Conservation (phyloP, 1,284 basidiomycete genomes). For the Trichosporon faecale region DNA sequence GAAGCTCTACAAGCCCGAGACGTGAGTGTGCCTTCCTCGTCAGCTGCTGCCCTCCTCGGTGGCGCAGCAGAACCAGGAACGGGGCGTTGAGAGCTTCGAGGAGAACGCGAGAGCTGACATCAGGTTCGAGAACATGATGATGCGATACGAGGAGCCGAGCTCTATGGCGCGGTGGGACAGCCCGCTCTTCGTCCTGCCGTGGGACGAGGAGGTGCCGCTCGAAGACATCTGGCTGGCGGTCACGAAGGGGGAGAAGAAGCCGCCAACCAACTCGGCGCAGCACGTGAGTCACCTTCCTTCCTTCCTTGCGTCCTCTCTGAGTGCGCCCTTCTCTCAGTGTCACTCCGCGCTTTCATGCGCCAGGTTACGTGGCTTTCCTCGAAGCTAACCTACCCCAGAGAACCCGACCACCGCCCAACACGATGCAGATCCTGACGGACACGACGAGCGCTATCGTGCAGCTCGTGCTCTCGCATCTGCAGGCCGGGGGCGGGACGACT, state of each 20-base stretch:
- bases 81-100: no score
- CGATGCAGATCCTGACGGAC: conserved; percentile 71
- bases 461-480: conserved; percentile 60
- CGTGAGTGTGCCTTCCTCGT: conserved; percentile 58
- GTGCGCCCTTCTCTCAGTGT: neutral
- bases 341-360: no score
- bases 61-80: no score
- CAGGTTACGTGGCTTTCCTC: neutral
- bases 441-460: conserved; percentile 66
- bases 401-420: conserved; percentile 73
- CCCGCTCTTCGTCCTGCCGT: conserved; percentile 79
- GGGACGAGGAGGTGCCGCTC: conserved; percentile 64
- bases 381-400: conserved; percentile 55
- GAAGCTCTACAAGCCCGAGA: conserved; percentile 63
- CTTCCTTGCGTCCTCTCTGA: no score
- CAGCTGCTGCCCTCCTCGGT: neutral
- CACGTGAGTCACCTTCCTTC: conserved; percentile 57
- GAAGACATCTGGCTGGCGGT: conserved; percentile 77
- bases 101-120: conserved; percentile 13
- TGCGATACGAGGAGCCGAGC: conserved; percentile 91
- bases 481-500: conserved; percentile 55
- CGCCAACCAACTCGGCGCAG: conserved; percentile 78
- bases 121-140: conserved; percentile 83
- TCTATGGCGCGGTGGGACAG: conserved; percentile 98
- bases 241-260: conserved; percentile 73